phyloP scores from a whole-genome alignment of 2,329 filamentous ascomycete genomes.

The Botrytis fabae region DNA sequence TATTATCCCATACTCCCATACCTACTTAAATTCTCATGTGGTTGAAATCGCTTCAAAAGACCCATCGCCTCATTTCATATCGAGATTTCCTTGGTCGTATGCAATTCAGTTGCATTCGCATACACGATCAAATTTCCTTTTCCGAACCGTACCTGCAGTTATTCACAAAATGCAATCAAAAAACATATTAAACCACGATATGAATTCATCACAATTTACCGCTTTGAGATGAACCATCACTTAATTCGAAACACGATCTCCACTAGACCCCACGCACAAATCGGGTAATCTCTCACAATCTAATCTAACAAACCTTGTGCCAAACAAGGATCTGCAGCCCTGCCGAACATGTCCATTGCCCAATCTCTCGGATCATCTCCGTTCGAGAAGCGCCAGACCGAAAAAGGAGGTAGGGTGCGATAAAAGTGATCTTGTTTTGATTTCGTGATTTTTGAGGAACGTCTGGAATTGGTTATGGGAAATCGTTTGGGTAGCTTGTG shows the following conservation, averaged over 20 bases:
- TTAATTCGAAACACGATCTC: conserved; percentile 22
- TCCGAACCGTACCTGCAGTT: conserved; percentile 13
- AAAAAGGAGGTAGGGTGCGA: background rate
- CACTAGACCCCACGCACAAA: conserved; percentile 18
- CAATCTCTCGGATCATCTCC: conserved; percentile 25
- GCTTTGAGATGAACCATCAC: conserved; percentile 10
- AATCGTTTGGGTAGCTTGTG: conserved; percentile 7
- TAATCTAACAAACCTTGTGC: conserved; percentile 19
- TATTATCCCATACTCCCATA: background rate
- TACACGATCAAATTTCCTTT: conserved; percentile 18
- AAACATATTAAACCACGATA: conserved; percentile 20
- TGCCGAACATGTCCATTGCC: conserved; percentile 14
- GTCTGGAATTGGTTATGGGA: background rate
- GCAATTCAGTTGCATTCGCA: background rate
- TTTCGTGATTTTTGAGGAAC: background rate
- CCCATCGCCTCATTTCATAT: conserved; percentile 6
- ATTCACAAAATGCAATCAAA: conserved; percentile 20
- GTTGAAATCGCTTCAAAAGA: background rate
- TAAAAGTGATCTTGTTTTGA: background rate
- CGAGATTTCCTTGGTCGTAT: background rate
- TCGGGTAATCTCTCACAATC: conserved; percentile 24
- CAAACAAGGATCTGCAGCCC: conserved; percentile 17
- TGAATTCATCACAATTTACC: conserved; percentile 1
- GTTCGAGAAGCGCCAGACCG: background rate
- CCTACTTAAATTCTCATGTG: background rate